Evolutionary conservation across 2,329 filamentous ascomycete species (phyloP).

Genomic region (Monosporascus sp.): DNA sequence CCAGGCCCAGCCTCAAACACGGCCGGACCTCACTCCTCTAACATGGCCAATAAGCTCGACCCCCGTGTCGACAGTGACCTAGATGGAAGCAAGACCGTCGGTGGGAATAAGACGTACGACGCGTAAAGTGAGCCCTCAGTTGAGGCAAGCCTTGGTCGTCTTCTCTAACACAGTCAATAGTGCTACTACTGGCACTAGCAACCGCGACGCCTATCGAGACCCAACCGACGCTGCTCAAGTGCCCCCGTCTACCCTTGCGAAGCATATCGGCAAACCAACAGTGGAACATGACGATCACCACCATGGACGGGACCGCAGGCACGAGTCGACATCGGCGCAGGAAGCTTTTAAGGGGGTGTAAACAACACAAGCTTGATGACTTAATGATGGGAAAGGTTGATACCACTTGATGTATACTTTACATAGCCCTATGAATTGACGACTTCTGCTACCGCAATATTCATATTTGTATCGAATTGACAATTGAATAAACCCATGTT

Average conservation of each 20-base stretch:
- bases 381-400: neutral
- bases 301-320: constrained; percentile 40
- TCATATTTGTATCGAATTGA: neutral
- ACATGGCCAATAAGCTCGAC: constrained; percentile 50
- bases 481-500: neutral
- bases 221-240: constrained; percentile 54
- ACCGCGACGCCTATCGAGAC: constrained; percentile 30
- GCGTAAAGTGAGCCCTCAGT: constrained; percentile 26
- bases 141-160: neutral
- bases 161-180: neutral
- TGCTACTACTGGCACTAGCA: constrained; percentile 5
- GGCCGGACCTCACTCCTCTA: constrained; percentile 47
- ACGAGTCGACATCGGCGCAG: constrained; percentile 42
- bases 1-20: constrained; percentile 38
- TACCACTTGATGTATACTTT: neutral
- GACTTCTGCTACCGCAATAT: neutral
- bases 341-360: constrained; percentile 44
- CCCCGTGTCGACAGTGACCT: constrained; percentile 51
- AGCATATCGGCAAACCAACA: constrained; percentile 40
- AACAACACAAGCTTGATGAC: constrained; percentile 10
- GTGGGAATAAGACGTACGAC: constrained; percentile 47
- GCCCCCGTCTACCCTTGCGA: constrained; percentile 47
- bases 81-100: constrained; percentile 49
- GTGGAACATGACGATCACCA: constrained; percentile 39
- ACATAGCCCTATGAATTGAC: neutral